Evolutionary conservation across 345 rosid species (phyloP).

Genomic region (Eutrema japonicum): DNA sequence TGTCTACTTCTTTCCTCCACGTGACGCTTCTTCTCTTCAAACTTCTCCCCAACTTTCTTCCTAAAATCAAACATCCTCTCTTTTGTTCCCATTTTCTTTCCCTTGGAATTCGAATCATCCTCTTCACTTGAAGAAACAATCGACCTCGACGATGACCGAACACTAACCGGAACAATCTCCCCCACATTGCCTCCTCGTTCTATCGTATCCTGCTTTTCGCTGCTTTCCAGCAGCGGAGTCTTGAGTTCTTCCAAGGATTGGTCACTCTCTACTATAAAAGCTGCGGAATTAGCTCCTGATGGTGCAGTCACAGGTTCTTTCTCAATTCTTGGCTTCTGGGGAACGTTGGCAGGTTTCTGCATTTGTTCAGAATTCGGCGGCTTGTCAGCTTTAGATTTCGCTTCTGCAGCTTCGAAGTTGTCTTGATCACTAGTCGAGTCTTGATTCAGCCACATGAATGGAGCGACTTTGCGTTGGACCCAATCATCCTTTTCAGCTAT

Average conservation of each 20-base stretch:
- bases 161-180: constrained; percentile 42
- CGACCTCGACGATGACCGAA: constrained; percentile 43
- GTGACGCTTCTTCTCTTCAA: constrained; percentile 86
- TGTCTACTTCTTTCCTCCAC: constrained; percentile 78
- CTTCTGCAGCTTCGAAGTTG: constrained; percentile 43
- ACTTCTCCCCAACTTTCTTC: constrained; percentile 90
- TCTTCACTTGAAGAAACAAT: constrained; percentile 46
- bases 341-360: constrained; percentile 37
- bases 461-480: constrained; percentile 75
- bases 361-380: constrained; percentile 41
- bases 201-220: constrained; percentile 44
- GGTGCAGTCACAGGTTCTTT: constrained; percentile 27
- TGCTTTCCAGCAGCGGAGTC: constrained; percentile 54
- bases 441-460: constrained; percentile 83
- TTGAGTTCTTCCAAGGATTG: constrained; percentile 57
- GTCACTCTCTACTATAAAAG: constrained; percentile 36
- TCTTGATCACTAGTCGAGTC: constrained; percentile 55
- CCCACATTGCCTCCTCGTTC: constrained; percentile 20
- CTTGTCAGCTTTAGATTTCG: constrained; percentile 47
- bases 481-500: constrained; percentile 89
- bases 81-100: constrained; percentile 64
- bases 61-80: constrained; percentile 80
- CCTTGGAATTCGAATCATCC: constrained; percentile 54
- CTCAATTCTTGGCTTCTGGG: constrained; percentile 37
- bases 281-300: constrained; percentile 36